Base-by-base conservation (phyloP, 768 basidiomycete genomes). In the Pisolithus marmoratus region DNA sequence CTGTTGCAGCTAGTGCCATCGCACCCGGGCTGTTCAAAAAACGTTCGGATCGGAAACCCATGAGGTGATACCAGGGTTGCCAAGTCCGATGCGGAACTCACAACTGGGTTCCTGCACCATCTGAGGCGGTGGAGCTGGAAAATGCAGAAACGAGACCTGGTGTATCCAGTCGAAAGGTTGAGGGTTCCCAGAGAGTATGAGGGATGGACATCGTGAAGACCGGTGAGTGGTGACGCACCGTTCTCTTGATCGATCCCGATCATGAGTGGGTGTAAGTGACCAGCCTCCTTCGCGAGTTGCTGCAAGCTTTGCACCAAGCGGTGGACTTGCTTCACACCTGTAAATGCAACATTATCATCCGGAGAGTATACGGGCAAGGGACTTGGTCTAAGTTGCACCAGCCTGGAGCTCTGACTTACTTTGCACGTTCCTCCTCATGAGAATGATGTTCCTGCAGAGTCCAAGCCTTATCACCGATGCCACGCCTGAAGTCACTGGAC, bases 221-320 rank as follows among this genome's bases (percentile, higher is more conserved):
- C 47, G 36, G 9, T 6, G n/a, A 24, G 27, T 27, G 38, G 11
- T 3, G 11, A 5, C 55, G 5, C n/a, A 80, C 85, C 86, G 58
- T 85, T 85, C 61, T 88, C 86, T 63, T 87, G 86, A 68, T 87
- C 85, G 17, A 78, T 86, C 1, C 85, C 85, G 40, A 87, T 80
- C 59, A 87, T 70, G 23, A 87, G 68, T 1, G 83, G 85, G 8
- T 57, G 66, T 12, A 59, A 54, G 46, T 87, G 85, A 0, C 84
- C 79, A 1, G 79, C 72, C 24, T 78, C 73, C 52, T 74, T 77
- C 4, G 86, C 84, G 11, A 83, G 59, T 23, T 58, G 56, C 58
- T 87, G 85, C 34, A 87, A 61, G 36, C 73, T 70, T 23, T 62
- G 64, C 5, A 84, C 66, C 14, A 87, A 66, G 11, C 54, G 54